Evolutionary conservation across 371 early-diverging fungal genomes (phyloP).

Genomic region (Mucor indicus): DNA sequence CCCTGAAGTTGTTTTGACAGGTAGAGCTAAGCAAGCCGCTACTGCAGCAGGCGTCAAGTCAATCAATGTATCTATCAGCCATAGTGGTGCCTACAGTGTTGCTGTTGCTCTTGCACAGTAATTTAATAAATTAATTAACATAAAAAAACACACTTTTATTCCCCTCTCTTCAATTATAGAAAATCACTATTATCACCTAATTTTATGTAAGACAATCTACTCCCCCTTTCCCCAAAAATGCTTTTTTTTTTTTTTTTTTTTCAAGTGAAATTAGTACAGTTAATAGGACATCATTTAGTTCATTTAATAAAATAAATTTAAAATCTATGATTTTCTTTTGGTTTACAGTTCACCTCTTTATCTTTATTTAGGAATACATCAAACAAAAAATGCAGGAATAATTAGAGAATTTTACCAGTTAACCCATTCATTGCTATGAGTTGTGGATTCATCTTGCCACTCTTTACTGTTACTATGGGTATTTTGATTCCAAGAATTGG

Average conservation of each 20-base stretch:
- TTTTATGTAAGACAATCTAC: no score
- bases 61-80: constrained; percentile 91
- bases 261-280: no score
- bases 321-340: background rate
- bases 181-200: no score
- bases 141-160: no score
- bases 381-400: no score
- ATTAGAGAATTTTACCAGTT: background rate
- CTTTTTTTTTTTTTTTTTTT: no score
- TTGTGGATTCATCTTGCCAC: constrained; percentile 6
- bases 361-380: background rate
- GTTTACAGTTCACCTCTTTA: background rate
- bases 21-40: constrained; percentile 77
- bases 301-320: no score
- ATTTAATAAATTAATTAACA: background rate
- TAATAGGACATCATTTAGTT: no score
- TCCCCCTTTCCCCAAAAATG: no score
- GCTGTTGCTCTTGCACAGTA: constrained; percentile 76
- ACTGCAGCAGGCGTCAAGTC: constrained; percentile 67
- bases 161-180: no score
- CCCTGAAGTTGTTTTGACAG: constrained; percentile 83
- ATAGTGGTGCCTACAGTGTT: constrained; percentile 89
- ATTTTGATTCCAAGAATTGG: constrained; percentile 3
- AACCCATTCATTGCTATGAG: constrained; percentile 10
- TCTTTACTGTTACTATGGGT: constrained; percentile 5